Base-by-base conservation (phyloP, 192 early-diverging fungal species). In the Umbelopsis vinacea region DNA sequence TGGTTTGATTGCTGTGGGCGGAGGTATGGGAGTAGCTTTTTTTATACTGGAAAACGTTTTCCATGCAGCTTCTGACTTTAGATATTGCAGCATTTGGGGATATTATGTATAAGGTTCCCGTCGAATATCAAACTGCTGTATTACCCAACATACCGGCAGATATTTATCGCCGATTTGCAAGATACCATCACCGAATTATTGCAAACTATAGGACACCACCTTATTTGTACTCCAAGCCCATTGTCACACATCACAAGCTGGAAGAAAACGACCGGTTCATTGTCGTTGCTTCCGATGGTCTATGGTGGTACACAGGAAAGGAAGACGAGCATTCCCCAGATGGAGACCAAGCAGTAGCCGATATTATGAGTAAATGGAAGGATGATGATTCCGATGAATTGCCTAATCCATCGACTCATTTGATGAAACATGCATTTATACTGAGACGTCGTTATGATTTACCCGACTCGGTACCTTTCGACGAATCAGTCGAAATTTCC, bases 211-310 rank as follows among this genome's bases (percentile, higher is more conserved):
- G 72, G 0, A 87, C 94, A 12, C 91, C 91, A 26, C 90, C 92
- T 4, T 93, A 94, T 66, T 82, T 95, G 15, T 91, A 89, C 24
- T 93, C 94, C 2, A 83, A 86, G 55, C 95, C 95, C 2, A 89
- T 90, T 4, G 83, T 93, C 1, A 78, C 78, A 2, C 76, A 85
- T 67, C 89, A 90, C 66, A 76, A 88, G 68, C 74, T 96, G 8
- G 76, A 73, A 54, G 45, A 81, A 10, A 77, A 84, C 45, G 92
- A 94, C 70, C 75, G 81, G 70, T 95, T 92, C 70, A 72, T 96
- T 33, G 89, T 96, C 0, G 75, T 96, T 67, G 93, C 92, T 3
- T 88, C 92, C 0, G 95, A 95, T 83, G 95, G 95, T 7, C 76
- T 96, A 2, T 95, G 92, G 83, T 94, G 95, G 68, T 79, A 88